Conservation (phyloP, 441 rosid genomes). For the Dalechampia spathulata region DNA sequence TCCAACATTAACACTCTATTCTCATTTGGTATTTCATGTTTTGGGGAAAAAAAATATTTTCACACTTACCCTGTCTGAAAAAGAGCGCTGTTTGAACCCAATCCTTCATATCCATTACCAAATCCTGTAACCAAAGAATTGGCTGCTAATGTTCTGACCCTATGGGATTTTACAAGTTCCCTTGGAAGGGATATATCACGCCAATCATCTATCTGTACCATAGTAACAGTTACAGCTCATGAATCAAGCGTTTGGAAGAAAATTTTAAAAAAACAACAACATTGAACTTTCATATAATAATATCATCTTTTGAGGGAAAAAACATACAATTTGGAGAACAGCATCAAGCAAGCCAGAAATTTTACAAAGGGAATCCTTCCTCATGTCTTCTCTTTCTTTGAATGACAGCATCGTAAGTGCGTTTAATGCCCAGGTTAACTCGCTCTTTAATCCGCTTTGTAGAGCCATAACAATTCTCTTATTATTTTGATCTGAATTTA, state of each 20-base stretch:
- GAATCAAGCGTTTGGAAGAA: background rate
- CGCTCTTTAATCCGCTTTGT: slow-evolving; percentile 92
- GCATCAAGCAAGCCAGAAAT: slow-evolving; percentile 93
- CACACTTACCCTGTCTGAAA: slow-evolving; percentile 42
- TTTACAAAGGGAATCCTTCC: slow-evolving; percentile 76
- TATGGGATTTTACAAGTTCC: slow-evolving; percentile 44
- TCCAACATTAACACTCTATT: slow-evolving; percentile 14
- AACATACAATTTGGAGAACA: slow-evolving; percentile 72
- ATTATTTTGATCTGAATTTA: slow-evolving; percentile 64
- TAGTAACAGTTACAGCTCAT: background rate
- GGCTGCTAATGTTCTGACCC: slow-evolving; percentile 61
- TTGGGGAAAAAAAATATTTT: background rate
- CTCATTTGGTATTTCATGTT: too few species aligned
- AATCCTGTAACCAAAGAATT: slow-evolving; percentile 70
- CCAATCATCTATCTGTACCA: slow-evolving; percentile 89
- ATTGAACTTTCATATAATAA: too few species aligned
- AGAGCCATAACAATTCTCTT: slow-evolving; percentile 85
- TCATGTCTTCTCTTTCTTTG: slow-evolving; percentile 83
- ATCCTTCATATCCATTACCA: slow-evolving; percentile 58
- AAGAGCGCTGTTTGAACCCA: slow-evolving; percentile 35
- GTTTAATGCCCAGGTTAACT: slow-evolving; percentile 85
- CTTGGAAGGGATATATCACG: slow-evolving; percentile 74
- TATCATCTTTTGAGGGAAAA: background rate
- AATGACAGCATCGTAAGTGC: slow-evolving; percentile 87
- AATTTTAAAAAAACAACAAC: background rate